Percentiles rank a stretch among this genome's conserved stretches.
These are phyloP conservation scores for Obelidium mucronatum DNA, from an alignment of 192 early-diverging fungal species.

Conservation along the genomic window DNA sequence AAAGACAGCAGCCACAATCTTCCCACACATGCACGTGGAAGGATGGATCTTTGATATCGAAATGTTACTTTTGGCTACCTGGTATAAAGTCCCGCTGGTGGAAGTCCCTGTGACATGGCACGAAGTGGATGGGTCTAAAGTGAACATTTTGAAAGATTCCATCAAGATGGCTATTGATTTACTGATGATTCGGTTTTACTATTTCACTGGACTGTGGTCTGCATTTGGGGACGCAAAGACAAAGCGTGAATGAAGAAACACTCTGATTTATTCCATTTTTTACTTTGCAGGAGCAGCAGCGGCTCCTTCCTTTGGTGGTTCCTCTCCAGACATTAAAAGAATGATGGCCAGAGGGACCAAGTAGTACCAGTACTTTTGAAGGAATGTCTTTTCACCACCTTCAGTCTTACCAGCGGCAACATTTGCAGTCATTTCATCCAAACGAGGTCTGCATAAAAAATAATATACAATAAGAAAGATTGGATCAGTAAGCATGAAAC, in stretches of 20 bases:
- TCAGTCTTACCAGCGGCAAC: constrained; percentile 39
- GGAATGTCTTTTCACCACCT: constrained; percentile 58
- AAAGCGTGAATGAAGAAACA: no score
- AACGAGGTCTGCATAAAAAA: constrained; percentile 11
- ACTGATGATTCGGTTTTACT: constrained; percentile 86
- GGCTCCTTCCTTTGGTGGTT: constrained; percentile 6
- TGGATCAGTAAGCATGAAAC: neutral
- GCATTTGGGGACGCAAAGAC: neutral
- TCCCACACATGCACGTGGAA: constrained; percentile 92
- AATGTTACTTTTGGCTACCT: constrained; percentile 82
- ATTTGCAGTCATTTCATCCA: constrained; percentile 24
- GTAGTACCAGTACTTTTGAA: constrained; percentile 68
- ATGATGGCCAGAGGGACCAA: constrained; percentile 57
- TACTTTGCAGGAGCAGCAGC: no score
- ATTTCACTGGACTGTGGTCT: constrained; percentile 81
- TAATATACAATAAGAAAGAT: neutral
- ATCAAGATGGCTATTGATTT: constrained; percentile 91
- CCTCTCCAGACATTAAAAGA: constrained; percentile 49
- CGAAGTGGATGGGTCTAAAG: constrained; percentile 95
- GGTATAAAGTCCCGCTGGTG: constrained; percentile 74
- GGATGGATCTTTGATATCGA: constrained; percentile 99
- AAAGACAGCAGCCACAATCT: constrained; percentile 74
- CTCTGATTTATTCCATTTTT: no score
- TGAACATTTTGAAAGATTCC: constrained; percentile 85
- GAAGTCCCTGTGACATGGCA: constrained; percentile 97